phyloP scores from a whole-genome alignment of 2,329 filamentous ascomycete genomes.

The Alternaria triticina region DNA sequence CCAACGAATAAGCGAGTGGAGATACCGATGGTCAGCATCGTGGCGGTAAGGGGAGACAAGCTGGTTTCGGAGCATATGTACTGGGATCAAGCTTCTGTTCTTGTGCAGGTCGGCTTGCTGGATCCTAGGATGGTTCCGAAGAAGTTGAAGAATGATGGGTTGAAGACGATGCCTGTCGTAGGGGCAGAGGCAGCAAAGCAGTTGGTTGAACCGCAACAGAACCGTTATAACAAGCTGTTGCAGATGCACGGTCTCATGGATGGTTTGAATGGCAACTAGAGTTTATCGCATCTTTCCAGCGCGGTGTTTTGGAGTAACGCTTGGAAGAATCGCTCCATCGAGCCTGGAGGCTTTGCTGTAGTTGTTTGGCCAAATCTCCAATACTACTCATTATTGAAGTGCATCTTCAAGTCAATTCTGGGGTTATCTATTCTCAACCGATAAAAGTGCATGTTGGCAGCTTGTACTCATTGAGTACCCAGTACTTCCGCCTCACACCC shows the following conservation, averaged over 20 bases:
- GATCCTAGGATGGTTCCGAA: conserved; percentile 61
- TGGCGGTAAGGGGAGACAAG: conserved; percentile 60
- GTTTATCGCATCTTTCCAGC: conserved; percentile 6
- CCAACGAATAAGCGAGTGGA: conserved; percentile 63
- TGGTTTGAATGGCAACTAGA: conserved; percentile 23
- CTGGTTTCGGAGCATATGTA: conserved; percentile 64
- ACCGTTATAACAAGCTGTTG: conserved; percentile 51
- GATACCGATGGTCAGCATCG: conserved; percentile 62
- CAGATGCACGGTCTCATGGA: conserved; percentile 44
- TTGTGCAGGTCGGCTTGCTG: conserved; percentile 62
- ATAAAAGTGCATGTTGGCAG: conserved; percentile 78
- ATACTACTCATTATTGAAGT: neutral
- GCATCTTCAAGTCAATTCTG: neutral
- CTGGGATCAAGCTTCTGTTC: conserved; percentile 65
- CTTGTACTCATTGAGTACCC: conserved; percentile 80
- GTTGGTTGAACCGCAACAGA: conserved; percentile 49
- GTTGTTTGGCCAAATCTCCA: neutral
- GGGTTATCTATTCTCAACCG: conserved; percentile 54
- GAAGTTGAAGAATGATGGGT: conserved; percentile 45
- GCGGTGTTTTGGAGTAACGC: conserved; percentile 7
- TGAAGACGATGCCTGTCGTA: conserved; percentile 50
- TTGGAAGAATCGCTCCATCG: neutral
- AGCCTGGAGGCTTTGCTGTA: neutral
- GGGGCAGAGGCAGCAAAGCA: conserved; percentile 52
- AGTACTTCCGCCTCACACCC: conserved; percentile 86